phyloP scores from a whole-genome alignment of 2,329 filamentous ascomycete species.

The Apiospora malaysiana region DNA sequence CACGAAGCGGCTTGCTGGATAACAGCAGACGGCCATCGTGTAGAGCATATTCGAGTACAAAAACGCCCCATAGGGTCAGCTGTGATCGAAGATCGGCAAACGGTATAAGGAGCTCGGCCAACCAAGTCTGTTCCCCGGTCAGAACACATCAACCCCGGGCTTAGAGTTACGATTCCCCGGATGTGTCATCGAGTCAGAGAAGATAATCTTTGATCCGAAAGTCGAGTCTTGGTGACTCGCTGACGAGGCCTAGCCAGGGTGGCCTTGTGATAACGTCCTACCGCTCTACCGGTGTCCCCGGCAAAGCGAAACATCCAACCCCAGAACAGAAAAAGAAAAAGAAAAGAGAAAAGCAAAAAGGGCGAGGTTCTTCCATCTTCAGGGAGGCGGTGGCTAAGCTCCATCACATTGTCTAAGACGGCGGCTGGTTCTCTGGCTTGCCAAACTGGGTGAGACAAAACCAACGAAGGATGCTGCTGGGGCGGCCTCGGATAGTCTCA shows the following conservation, averaged over 20 bases:
- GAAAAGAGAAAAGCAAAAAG: neutral
- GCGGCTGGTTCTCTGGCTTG: neutral
- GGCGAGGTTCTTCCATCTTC: too few relatives aligned
- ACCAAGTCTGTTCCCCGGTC: neutral
- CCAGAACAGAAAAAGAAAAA: neutral
- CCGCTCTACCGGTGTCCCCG: neutral
- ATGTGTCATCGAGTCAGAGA: neutral
- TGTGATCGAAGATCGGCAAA: neutral
- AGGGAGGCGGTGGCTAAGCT: neutral
- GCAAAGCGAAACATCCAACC: neutral
- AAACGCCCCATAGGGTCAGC: neutral
- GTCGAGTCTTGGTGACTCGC: neutral
- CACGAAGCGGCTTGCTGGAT: neutral
- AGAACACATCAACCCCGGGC: neutral
- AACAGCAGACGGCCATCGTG: neutral
- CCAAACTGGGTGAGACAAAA: neutral
- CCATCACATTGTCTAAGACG: neutral
- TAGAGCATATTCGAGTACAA: too few relatives aligned
- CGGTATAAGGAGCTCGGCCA: too few relatives aligned
- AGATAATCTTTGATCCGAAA: neutral
- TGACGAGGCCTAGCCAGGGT: neutral
- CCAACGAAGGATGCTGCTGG: slow-evolving; percentile 6
- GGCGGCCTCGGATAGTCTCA: neutral
- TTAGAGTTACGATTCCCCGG: neutral
- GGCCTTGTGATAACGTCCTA: neutral